These are phyloP conservation scores for Aspergillus luchuensis DNA, from an alignment of 2,329 filamentous ascomycete species.

Conservation along the genomic window DNA sequence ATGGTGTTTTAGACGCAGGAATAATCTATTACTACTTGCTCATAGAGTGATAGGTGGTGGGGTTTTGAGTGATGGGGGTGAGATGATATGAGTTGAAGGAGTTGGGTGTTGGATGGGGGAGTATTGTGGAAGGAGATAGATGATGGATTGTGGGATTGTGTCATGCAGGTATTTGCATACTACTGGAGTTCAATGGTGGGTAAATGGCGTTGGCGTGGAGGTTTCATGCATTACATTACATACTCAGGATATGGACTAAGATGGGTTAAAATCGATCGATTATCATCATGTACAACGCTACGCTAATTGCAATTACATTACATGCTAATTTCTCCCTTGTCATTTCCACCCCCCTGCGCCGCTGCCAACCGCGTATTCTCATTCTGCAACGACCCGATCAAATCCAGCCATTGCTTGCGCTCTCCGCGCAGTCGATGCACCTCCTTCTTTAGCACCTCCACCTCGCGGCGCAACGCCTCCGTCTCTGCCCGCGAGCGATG, in stretches of 20 bases:
- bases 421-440: slow-evolving; percentile 52
- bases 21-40: neutral
- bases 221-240: no score
- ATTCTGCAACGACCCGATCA: slow-evolving; percentile 58
- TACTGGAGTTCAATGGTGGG: no score
- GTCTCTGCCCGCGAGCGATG: slow-evolving; percentile 44
- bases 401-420: slow-evolving; percentile 51
- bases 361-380: slow-evolving; percentile 56
- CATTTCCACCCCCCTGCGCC: neutral
- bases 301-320: neutral
- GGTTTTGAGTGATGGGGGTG: no score
- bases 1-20: neutral
- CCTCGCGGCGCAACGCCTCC: slow-evolving; percentile 51
- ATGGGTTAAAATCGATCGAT: neutral
- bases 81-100: neutral
- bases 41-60: no score
- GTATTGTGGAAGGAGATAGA: no score
- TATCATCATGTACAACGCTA: neutral
- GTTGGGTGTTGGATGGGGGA: neutral
- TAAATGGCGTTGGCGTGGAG: no score
- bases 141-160: neutral
- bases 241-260: neutral
- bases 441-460: slow-evolving; percentile 51
- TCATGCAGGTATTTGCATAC: neutral
- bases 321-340: neutral